Percentiles rank a stretch among this genome's conserved stretches.
phyloP scores from a whole-genome alignment of 2,329 filamentous ascomycete species.

The Cercospora brassicicola region DNA sequence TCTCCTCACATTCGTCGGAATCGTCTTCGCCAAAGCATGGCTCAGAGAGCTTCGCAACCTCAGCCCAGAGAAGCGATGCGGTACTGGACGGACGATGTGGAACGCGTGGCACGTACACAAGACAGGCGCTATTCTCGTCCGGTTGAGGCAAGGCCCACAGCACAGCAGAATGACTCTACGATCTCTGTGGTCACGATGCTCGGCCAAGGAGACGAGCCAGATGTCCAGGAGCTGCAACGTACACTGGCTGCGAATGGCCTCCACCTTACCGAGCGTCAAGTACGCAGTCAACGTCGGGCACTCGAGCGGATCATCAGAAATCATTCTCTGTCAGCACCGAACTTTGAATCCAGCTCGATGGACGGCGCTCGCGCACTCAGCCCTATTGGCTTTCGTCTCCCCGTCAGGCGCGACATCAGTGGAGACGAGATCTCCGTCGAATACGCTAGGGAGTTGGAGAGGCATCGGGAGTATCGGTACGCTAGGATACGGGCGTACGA shows the following conservation, averaged over 20 bases:
- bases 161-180: background rate
- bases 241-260: slow-evolving; percentile 1
- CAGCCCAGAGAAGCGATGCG: background rate
- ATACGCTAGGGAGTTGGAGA: slow-evolving; percentile 3
- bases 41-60: background rate
- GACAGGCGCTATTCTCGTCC: background rate
- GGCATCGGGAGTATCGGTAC: slow-evolving; percentile 2
- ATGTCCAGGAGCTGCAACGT: background rate
- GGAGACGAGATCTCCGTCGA: background rate
- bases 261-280: slow-evolving; percentile 9
- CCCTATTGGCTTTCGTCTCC: background rate
- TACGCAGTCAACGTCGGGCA: slow-evolving; percentile 8
- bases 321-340: background rate
- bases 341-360: background rate
- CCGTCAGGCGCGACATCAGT: background rate
- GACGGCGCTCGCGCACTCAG: background rate
- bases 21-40: background rate
- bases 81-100: background rate
- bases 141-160: background rate
- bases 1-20: background rate
- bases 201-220: slow-evolving; percentile 15
- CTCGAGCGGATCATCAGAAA: background rate
- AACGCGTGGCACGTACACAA: background rate
- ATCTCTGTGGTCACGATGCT: slow-evolving; percentile 11
- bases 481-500: background rate